phyloP scores from a whole-genome alignment of 2,329 filamentous ascomycete genomes.

The Fusarium metavorans region DNA sequence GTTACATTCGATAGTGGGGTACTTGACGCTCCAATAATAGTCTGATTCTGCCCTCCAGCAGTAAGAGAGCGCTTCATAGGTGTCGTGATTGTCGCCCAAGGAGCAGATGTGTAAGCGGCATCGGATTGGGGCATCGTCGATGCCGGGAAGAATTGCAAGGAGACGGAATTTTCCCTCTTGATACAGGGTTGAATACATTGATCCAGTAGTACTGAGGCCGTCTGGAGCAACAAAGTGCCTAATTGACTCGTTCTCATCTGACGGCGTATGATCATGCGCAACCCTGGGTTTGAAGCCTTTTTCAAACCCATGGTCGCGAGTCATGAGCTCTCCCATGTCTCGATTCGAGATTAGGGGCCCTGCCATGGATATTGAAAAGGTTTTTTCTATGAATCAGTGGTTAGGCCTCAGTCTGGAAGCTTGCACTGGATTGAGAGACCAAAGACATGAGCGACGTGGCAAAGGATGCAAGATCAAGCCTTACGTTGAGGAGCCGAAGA shows the following conservation, averaged over 20 bases:
- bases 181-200: not conserved
- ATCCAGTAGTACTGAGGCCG: not conserved
- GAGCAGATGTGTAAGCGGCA: not conserved
- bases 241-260: not conserved
- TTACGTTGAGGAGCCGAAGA: not conserved
- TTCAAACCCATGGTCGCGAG: not conserved
- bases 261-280: not conserved
- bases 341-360: not conserved
- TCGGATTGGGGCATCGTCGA: not conserved
- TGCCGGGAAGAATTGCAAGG: not conserved
- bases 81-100: not conserved
- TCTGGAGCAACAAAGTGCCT: not conserved
- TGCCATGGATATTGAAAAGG: not conserved
- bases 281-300: not conserved
- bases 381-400: not conserved
- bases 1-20: not conserved
- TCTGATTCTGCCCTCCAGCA: not conserved
- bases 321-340: not conserved
- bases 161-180: not conserved
- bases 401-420: not conserved
- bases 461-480: not conserved
- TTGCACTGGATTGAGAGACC: not conserved
- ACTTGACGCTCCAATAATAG: not conserved
- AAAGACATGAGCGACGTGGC: not conserved
- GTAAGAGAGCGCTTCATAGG: not conserved